These are phyloP conservation scores for Spathaspora boniae DNA, from an alignment of 805 yeast genomes.

Conservation along the genomic window DNA sequence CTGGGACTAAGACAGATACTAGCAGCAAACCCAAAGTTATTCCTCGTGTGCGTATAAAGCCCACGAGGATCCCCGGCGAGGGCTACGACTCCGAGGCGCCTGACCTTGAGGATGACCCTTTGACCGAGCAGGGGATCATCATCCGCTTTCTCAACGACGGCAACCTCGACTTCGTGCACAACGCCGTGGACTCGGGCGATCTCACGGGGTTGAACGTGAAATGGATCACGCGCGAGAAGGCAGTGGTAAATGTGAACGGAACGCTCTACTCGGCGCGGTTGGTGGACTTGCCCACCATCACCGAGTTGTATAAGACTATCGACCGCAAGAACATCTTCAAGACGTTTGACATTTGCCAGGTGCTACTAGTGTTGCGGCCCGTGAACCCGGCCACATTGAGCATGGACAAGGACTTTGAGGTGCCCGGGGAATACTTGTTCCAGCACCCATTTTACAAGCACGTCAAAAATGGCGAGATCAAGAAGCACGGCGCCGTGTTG, in stretches of 20 bases:
- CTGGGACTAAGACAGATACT: constrained; percentile 3
- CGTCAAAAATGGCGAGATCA: constrained; percentile 34
- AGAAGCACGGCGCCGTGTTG: constrained; percentile 45
- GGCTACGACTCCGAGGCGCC: constrained; percentile 98
- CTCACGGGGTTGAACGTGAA: constrained; percentile 67
- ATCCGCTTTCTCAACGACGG: constrained; percentile 69
- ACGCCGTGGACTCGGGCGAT: constrained; percentile 76
- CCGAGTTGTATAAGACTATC: constrained; percentile 83
- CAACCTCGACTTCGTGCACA: constrained; percentile 68
- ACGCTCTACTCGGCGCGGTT: constrained; percentile 76
- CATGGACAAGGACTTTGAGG: constrained; percentile 46
- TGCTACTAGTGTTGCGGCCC: constrained; percentile 67
- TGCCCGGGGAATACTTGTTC: constrained; percentile 30
- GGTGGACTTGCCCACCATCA: constrained; percentile 83
- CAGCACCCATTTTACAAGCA: constrained; percentile 39
- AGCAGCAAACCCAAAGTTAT: constrained; percentile 16
- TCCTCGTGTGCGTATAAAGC: constrained; percentile 52
- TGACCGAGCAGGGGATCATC: constrained; percentile 81
- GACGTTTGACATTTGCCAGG: constrained; percentile 81
- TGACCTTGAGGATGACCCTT: constrained; percentile 91
- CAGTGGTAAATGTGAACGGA: constrained; percentile 67
- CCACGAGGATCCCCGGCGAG: constrained; percentile 79
- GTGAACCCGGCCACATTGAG: constrained; percentile 37
- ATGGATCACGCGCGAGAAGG: constrained; percentile 81
- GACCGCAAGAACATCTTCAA: constrained; percentile 88